Percentiles rank a stretch among this genome's conserved stretches.
These are phyloP conservation scores for Rhynchosporium graminicola DNA, from an alignment of 2,329 filamentous ascomycete genomes.

Conservation along the genomic window DNA sequence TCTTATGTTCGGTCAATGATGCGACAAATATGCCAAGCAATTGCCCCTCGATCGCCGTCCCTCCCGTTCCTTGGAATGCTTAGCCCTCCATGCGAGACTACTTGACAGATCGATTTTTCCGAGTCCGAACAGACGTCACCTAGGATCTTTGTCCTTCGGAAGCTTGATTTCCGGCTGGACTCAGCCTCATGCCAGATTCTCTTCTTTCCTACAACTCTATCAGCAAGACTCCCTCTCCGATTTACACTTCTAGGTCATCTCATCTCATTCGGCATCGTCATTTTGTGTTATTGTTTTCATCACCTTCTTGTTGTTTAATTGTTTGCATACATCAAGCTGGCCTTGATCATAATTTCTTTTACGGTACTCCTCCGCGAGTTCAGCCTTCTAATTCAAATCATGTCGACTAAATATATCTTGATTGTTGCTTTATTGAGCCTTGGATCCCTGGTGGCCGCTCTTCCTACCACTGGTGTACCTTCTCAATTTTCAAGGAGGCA, in stretches of 20 bases:
- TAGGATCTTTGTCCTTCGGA: not conserved
- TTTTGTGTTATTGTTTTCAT: not conserved
- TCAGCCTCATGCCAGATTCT: not conserved
- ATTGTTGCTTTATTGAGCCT: conserved; percentile 8
- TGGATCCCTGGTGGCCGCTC: conserved; percentile 12
- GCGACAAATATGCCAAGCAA: not conserved
- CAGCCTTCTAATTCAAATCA: not conserved
- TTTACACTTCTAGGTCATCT: not conserved
- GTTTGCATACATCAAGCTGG: conserved; percentile 12
- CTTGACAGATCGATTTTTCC: not conserved
- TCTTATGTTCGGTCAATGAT: not conserved
- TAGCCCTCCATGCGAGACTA: not conserved
- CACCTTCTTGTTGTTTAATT: not conserved
- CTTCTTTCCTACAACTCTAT: conserved; percentile 1
- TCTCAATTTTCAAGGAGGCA: not conserved
- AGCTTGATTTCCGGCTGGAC: conserved; percentile 2
- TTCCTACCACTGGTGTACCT: not conserved
- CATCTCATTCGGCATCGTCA: conserved; percentile 2
- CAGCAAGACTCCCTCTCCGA: not conserved
- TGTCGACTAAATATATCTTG: not conserved
- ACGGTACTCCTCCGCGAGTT: not conserved
- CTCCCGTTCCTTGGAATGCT: conserved; percentile 2
- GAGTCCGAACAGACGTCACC: no score
- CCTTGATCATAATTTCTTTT: conserved; percentile 6
- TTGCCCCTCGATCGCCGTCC: not conserved